Base-by-base conservation (phyloP, 805 yeast genomes). In the Spathaspora girioi region DNA sequence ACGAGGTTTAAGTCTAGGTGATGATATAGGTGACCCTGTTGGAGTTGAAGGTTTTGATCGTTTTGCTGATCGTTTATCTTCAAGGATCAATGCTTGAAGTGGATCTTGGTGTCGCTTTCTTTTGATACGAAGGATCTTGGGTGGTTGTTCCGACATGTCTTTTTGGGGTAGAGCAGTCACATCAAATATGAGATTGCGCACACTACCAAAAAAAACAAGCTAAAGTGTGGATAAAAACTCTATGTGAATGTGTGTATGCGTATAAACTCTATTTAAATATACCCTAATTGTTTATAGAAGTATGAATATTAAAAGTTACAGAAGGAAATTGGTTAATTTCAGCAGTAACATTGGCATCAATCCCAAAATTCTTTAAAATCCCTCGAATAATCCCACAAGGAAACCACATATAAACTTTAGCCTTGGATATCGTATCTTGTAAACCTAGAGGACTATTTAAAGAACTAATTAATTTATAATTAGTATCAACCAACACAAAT, bases 91-190 rank as follows among this genome's bases (percentile, higher is more conserved):
- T 0, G 97, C 96, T 58, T 88, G 90, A 20, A 93, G 75, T 2
- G 97, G 96, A 58, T 89, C 97, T 60, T 90, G 94, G 49, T 82
- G 84, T 53, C 97, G 77, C 62, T 87, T 86, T 52, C 98, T 79
- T 68, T 94, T 93, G 64, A 93, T 87, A 53, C 97, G 79, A 43
- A 93, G 83, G 23, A 87, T 75, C 49, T 79, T 80, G 1, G 96
- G 96, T 11, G 73, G 73, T 32, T 52, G 57, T 26, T 46, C 27
- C 8, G 40, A 35, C 40, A 35, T 35, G 15, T 11, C n/a, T n/a
- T 35, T 7, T 31, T 3, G n/a, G 8, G 35, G n/a, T 10, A 35
- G 40, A n/a, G 41, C 6, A 23, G 42, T 42, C 4, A 3, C 7
- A 45, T n/a, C 7, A n/a, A 4, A 38, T 15, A 15, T 23, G 26